phyloP scores from a whole-genome alignment of 257 asterid species.

The Echium plantagineum region DNA sequence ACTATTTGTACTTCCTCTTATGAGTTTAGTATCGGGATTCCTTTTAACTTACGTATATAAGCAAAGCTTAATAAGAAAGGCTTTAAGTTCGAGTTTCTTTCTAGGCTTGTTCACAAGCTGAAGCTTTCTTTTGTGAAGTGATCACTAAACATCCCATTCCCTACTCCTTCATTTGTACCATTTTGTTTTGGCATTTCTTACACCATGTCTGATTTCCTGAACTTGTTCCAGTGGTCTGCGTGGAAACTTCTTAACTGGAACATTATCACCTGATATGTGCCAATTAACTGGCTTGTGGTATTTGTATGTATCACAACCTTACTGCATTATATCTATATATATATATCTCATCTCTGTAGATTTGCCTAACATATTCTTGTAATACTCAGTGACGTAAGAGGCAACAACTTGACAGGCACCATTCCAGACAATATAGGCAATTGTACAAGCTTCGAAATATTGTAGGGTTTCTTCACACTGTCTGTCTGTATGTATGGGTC shows the following conservation, averaged over 20 bases:
- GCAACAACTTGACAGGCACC: slow-evolving; percentile 72
- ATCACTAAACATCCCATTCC: neutral
- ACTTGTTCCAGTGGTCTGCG: slow-evolving; percentile 54
- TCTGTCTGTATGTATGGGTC: neutral
- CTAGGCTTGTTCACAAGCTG: no score
- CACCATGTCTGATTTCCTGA: neutral
- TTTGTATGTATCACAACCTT: slow-evolving; percentile 42
- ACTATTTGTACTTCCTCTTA: neutral
- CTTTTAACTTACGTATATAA: neutral
- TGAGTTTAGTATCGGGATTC: neutral
- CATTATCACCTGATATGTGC: slow-evolving; percentile 88
- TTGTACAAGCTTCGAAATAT: slow-evolving; percentile 90
- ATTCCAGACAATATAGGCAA: slow-evolving; percentile 91
- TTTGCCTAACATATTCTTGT: neutral
- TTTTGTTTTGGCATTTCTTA: neutral
- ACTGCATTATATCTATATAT: neutral
- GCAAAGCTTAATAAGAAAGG: neutral
- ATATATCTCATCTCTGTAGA: neutral
- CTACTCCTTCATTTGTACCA: neutral
- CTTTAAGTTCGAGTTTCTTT: neutral
- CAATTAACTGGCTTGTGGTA: slow-evolving; percentile 96
- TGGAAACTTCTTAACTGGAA: slow-evolving; percentile 71
- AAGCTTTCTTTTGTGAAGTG: neutral
- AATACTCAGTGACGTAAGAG: slow-evolving; percentile 69
- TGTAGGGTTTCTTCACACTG: slow-evolving; percentile 38